Conservation (phyloP, 805 yeast species). For the Ogataea kodamae region DNA sequence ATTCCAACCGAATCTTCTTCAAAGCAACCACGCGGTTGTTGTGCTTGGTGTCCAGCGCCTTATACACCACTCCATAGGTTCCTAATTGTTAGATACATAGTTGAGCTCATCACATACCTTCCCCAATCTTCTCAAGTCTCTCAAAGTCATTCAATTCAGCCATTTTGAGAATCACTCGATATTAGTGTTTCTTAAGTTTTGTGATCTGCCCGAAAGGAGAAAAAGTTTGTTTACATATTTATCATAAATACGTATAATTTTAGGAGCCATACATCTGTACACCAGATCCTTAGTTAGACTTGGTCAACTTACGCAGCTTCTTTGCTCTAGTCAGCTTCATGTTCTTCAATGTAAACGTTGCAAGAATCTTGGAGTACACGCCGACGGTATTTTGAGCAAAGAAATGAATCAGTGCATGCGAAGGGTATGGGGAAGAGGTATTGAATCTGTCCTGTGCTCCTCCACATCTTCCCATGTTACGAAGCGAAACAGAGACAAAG, state of each 20-base stretch:
- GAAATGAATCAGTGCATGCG: constrained; percentile 91
- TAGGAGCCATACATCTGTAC: constrained; percentile 5
- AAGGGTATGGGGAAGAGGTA: constrained; percentile 87
- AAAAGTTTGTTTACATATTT: constrained; percentile 19
- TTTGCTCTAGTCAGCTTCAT: constrained; percentile 72
- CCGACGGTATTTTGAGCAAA: constrained; percentile 76
- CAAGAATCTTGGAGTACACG: constrained; percentile 69
- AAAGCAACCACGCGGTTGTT: constrained; percentile 93
- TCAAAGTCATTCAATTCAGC: constrained; percentile 90
- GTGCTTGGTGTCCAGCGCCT: constrained; percentile 85
- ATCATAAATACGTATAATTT: constrained; percentile 4
- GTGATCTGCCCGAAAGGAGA: constrained; percentile 19
- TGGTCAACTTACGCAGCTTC: constrained; percentile 47
- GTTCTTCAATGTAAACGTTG: constrained; percentile 65
- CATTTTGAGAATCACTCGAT: constrained; percentile 38
- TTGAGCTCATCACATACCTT: constrained; percentile 49
- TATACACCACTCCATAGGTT: constrained; percentile 96
- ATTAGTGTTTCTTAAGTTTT: constrained; percentile 5
- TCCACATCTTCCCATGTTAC: constrained; percentile 71
- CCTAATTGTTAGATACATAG: constrained; percentile 37
- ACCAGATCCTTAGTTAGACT: constrained; percentile 1
- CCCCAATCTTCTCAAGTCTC: constrained; percentile 94
- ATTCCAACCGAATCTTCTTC: constrained; percentile 90
- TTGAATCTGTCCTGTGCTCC: constrained; percentile 92
- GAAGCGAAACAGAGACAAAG: constrained; percentile 73